Base-by-base conservation (phyloP, 768 basidiomycete genomes). In the Boletus vermiculosoides region DNA sequence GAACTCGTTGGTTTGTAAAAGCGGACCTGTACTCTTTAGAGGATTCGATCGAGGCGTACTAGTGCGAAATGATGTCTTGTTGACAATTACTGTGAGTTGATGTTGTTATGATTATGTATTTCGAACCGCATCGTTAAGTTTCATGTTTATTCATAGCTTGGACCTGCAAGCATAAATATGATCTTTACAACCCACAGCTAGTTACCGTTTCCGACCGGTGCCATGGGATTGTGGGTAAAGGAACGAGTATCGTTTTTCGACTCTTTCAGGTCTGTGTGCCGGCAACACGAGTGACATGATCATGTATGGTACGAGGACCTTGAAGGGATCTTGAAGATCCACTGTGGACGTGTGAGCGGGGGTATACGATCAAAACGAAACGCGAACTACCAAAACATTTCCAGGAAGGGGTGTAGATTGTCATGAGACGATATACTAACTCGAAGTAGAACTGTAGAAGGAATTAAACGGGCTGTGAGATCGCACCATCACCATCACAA, bases 51-150 rank as follows among this genome's bases (percentile, higher is more conserved):
- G 28, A 30, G 6, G 28, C 6, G 28, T 30, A 30, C 28, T 5
- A 30, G 28, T 34, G 45, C 22, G 23, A 54, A 18, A 46, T 50
- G 10, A 80, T 80, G 0, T 78, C 79, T 3, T 75, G 77, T 3
- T 60, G 68, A 81, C 82, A 75, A 75, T 30, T 30, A 30, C 28
- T 31, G 1, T 74, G 84, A 6, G n/a, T n/a, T n/a, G n/a, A n/a
- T n/a, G 75, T 83, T 1, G 59, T 83, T 22, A 71, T 78, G 25
- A 25, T 25, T 3, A 25, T 25, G 25, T 25, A 5, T n/a, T 25
- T 25, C 25, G 5, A 25, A 25, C 25, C 25, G 25, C 5, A 25
- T 25, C 25, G 25, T 25, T 25, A 25, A 25, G 25, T 25, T 25
- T 25, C 25, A 25, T 25, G 25, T 25, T 25, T 5, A 25, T 25